These are phyloP conservation scores for Tripterygium wilfordii DNA, from an alignment of 177 flowering plant genomes.

Conservation along the genomic window DNA sequence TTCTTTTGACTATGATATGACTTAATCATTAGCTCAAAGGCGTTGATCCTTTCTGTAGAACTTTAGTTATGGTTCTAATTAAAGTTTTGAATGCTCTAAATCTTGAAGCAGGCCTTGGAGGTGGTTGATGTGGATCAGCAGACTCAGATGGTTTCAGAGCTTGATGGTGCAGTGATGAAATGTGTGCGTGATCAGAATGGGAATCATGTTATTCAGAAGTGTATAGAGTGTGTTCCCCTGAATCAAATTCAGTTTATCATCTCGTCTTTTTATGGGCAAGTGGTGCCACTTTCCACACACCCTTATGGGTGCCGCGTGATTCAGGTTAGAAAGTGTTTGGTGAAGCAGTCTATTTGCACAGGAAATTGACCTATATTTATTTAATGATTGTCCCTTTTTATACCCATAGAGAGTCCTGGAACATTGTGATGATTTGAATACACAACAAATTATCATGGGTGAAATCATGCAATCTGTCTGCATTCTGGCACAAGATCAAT, in stretches of 20 bases:
- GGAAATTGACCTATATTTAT: not conserved
- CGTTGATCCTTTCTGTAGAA: no score
- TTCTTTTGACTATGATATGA: no score
- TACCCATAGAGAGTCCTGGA: slow-evolving; percentile 78
- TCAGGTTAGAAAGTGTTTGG: slow-evolving; percentile 53
- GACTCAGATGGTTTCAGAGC: slow-evolving; percentile 75
- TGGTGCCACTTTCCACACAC: slow-evolving; percentile 74
- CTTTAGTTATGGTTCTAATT: not conserved
- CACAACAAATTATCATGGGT: slow-evolving; percentile 74
- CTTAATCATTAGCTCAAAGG: no score
- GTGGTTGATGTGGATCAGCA: slow-evolving; percentile 78
- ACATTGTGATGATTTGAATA: slow-evolving; percentile 62
- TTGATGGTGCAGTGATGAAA: slow-evolving; percentile 81
- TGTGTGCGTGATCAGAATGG: slow-evolving; percentile 98
- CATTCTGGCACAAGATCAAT: slow-evolving; percentile 81
- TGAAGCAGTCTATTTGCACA: not conserved
- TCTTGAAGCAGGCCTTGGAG: slow-evolving; percentile 70
- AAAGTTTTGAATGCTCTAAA: slow-evolving; percentile 1
- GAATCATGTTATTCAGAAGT: slow-evolving; percentile 94
- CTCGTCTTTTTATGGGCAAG: slow-evolving; percentile 78
- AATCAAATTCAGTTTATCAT: slow-evolving; percentile 80
- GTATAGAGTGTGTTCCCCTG: slow-evolving; percentile 88
- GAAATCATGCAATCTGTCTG: slow-evolving; percentile 80
- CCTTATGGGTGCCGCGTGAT: slow-evolving; percentile 96
- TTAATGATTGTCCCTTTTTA: not conserved